A percentile compares a stretch with the other conserved stretches of the same genome.
Conservation (phyloP, 805 yeast species). For the Lipomyces sp. region DNA sequence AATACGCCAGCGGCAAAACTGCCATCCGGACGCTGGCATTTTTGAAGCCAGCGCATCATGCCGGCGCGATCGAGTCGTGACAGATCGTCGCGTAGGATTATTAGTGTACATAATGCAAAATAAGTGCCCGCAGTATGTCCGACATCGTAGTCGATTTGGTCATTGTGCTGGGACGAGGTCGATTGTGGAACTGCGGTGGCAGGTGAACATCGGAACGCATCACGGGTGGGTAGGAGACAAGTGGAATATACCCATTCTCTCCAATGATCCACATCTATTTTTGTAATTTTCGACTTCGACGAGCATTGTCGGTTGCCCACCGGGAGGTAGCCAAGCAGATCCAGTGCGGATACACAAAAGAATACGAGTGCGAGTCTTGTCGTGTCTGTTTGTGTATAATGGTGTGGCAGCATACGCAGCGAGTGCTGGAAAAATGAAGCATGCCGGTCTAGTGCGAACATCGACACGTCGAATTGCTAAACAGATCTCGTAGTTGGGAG, state of each 20-base stretch:
- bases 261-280: constrained; percentile 44
- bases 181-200: constrained; percentile 37
- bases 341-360: constrained; percentile 69
- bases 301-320: constrained; percentile 2
- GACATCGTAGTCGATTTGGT: constrained; percentile 53
- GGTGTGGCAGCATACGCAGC: constrained; percentile 58
- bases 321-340: constrained; percentile 47
- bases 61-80: constrained; percentile 48
- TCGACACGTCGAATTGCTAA: not conserved
- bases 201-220: constrained; percentile 65
- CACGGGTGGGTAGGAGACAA: constrained; percentile 39
- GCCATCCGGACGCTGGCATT: constrained; percentile 67
- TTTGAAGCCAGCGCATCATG: constrained; percentile 59
- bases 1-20: constrained; percentile 56
- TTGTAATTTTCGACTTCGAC: constrained; percentile 42
- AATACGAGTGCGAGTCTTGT: constrained; percentile 71
- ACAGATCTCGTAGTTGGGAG: too few relatives aligned
- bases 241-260: constrained; percentile 52
- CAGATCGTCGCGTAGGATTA: constrained; percentile 49
- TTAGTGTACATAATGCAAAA: constrained; percentile 66
- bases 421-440: constrained; percentile 55
- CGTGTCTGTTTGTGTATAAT: constrained; percentile 66
- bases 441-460: constrained; percentile 22
- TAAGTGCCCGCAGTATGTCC: constrained; percentile 76
- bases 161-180: constrained; percentile 16